Percentiles rank a stretch among this genome's conserved stretches.
Conservation (phyloP, 169 alveolate genomes). For the Eimeria brunetti region DNA sequence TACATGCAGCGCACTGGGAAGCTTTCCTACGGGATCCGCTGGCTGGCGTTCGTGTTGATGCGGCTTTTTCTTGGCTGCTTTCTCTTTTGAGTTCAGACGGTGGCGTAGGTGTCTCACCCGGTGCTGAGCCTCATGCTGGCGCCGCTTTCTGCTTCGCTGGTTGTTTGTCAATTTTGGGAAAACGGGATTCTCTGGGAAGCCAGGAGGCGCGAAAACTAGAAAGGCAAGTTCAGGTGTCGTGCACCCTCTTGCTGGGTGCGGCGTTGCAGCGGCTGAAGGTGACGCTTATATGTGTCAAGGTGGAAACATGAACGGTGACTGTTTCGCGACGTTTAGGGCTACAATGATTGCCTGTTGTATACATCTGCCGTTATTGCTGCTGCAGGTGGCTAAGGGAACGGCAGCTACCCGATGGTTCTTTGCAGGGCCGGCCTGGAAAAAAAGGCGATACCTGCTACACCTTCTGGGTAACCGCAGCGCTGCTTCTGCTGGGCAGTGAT, state of each 20-base stretch:
- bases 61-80: conserved; percentile 40
- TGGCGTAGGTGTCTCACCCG: conserved; percentile 84
- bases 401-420: conserved; percentile 68
- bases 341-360: conserved; percentile 25
- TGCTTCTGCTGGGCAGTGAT: conserved; percentile 76
- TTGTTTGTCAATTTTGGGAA: conserved; percentile 76
- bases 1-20: conserved; percentile 21
- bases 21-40: conserved; percentile 25
- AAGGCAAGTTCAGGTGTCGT: conserved; percentile 16
- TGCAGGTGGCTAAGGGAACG: conserved; percentile 81
- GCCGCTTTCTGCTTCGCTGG: conserved; percentile 83
- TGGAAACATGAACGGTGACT: neutral
- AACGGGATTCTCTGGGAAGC: neutral
- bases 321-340: neutral
- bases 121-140: conserved; percentile 85
- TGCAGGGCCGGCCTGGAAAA: conserved; percentile 85
- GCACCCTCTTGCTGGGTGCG: neutral
- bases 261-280: neutral
- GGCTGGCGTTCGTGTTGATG: conserved; percentile 68
- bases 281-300: neutral
- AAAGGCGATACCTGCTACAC: conserved; percentile 84
- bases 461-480: conserved; percentile 85
- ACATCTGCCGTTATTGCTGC: conserved; percentile 63
- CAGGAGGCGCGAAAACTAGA: conserved; percentile 23
- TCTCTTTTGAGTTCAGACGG: conserved; percentile 77